Conservation (phyloP, 371 early-diverging fungal species). For the Mycotypha africana region DNA sequence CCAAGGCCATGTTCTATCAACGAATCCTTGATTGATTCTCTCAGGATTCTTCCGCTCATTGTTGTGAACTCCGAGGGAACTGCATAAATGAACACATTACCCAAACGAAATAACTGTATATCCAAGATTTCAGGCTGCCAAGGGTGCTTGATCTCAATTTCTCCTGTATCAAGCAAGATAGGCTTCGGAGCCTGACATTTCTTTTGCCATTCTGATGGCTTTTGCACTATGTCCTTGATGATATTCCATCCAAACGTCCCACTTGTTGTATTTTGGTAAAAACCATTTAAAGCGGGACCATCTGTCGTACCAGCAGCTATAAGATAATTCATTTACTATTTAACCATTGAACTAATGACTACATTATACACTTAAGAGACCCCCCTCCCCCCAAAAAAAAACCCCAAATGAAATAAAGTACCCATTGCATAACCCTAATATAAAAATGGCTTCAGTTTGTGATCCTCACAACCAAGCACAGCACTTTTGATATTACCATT, state of each 20-base stretch:
- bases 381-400: no score
- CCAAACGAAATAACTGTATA: slow-evolving; percentile 46
- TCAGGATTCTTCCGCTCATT: slow-evolving; percentile 58
- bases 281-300: slow-evolving; percentile 32
- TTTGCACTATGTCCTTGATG: slow-evolving; percentile 29
- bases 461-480: no score
- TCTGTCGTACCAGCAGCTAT: slow-evolving; percentile 66
- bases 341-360: not conserved
- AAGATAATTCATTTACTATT: not conserved
- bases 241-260: slow-evolving; percentile 42
- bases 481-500: slow-evolving; percentile 47
- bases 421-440: slow-evolving; percentile 37
- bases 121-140: slow-evolving; percentile 59
- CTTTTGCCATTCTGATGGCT: slow-evolving; percentile 31
- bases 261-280: slow-evolving; percentile 38
- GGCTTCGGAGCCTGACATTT: slow-evolving; percentile 59
- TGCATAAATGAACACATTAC: slow-evolving; percentile 50
- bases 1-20: slow-evolving; percentile 35
- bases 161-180: slow-evolving; percentile 58
- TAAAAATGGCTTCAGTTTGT: no score
- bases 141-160: slow-evolving; percentile 35
- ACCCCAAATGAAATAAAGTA: no score
- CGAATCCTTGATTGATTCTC: slow-evolving; percentile 28
- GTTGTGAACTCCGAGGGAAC: slow-evolving; percentile 63
- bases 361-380: no score